These are phyloP conservation scores for Ascochyta rabiei DNA, from an alignment of 2,329 filamentous ascomycete genomes.

Conservation along the genomic window DNA sequence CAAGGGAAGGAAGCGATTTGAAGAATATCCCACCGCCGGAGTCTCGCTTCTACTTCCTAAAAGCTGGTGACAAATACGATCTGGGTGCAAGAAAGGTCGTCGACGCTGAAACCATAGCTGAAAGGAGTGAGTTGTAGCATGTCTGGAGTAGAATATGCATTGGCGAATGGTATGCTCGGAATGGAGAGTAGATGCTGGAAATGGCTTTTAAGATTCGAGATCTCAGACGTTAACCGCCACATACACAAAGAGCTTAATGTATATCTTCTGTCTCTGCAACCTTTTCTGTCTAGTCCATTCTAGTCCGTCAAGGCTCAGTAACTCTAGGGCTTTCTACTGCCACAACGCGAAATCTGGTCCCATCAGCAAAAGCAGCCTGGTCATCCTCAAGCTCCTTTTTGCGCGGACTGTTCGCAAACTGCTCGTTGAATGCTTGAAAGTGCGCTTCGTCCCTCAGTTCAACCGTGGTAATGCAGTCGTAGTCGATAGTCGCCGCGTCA, in stretches of 20 bases:
- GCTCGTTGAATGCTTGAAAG: slow-evolving; percentile 23
- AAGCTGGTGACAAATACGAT: slow-evolving; percentile 28
- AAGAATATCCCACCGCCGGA: slow-evolving; percentile 21
- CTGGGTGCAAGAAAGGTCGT: slow-evolving; percentile 23
- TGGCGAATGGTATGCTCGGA: neutral
- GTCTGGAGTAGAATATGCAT: neutral
- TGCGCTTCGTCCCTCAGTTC: slow-evolving; percentile 27
- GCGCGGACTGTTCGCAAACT: slow-evolving; percentile 12
- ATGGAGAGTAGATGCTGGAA: neutral
- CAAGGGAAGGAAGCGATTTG: slow-evolving; percentile 29
- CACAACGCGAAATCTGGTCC: slow-evolving; percentile 17
- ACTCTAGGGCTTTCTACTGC: slow-evolving; percentile 21
- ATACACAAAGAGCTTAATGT: neutral
- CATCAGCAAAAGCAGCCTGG: slow-evolving; percentile 22
- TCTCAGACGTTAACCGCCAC: neutral
- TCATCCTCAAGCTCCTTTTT: slow-evolving; percentile 16
- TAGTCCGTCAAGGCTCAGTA: slow-evolving; percentile 15
- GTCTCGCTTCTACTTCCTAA: slow-evolving; percentile 32
- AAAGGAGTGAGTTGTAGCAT: slow-evolving; percentile 7
- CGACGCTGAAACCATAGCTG: neutral
- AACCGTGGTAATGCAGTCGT: slow-evolving; percentile 28
- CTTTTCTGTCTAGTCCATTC: neutral
- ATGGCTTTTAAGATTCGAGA: neutral
- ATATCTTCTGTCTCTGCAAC: no score
- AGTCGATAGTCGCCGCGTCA: slow-evolving; percentile 13